These are phyloP conservation scores for Lophiotrema nucula DNA, from an alignment of 495 filamentous ascomycete genomes.

Conservation along the genomic window DNA sequence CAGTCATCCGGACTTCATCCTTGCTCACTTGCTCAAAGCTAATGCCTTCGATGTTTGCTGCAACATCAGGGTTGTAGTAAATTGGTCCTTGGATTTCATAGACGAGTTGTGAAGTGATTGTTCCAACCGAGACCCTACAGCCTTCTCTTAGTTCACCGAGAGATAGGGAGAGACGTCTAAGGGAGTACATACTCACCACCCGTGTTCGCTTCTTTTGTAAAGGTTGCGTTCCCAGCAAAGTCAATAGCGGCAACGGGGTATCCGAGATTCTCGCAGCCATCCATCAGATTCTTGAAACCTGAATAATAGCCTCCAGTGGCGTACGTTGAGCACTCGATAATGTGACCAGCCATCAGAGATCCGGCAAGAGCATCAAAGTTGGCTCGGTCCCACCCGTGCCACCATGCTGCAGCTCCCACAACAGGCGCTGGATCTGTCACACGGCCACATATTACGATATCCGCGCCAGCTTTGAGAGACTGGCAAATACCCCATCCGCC, in stretches of 20 bases:
- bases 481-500: slow-evolving; percentile 52
- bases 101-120: slow-evolving; percentile 52
- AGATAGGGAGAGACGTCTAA: background rate
- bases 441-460: slow-evolving; percentile 54
- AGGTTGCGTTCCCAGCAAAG: slow-evolving; percentile 44
- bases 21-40: slow-evolving; percentile 46
- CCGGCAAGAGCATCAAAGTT: slow-evolving; percentile 52
- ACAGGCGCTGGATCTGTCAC: slow-evolving; percentile 12
- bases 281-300: slow-evolving; percentile 51
- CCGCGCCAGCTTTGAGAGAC: slow-evolving; percentile 51
- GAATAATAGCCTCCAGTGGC: slow-evolving; percentile 57
- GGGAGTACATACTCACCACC: slow-evolving; percentile 21
- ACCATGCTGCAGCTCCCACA: slow-evolving; percentile 39
- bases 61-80: slow-evolving; percentile 55
- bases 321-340: slow-evolving; percentile 58
- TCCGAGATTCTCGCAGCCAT: slow-evolving; percentile 50
- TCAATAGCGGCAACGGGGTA: slow-evolving; percentile 57
- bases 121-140: slow-evolving; percentile 48
- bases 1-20: slow-evolving; percentile 46
- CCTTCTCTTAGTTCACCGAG: background rate
- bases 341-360: slow-evolving; percentile 53
- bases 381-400: slow-evolving; percentile 47
- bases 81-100: slow-evolving; percentile 58
- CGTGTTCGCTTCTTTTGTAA: slow-evolving; percentile 33
- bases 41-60: slow-evolving; percentile 48